Percentiles rank a stretch among this genome's conserved stretches.
Evolutionary conservation across 1,139 yeast species (phyloP).

Genomic region (Hemisphaericaspora subhashii): DNA sequence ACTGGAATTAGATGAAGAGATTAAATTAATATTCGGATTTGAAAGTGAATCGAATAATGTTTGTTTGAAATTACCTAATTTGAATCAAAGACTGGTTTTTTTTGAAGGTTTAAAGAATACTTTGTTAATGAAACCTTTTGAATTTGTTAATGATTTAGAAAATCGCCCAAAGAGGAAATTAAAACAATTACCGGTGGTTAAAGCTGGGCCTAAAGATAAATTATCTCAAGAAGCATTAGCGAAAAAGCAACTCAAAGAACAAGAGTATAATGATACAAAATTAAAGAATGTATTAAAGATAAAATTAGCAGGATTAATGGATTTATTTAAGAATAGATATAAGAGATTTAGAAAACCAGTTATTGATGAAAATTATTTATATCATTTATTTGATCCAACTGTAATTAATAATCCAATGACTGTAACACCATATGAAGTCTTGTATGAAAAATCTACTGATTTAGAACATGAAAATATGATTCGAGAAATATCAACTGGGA

Average conservation of each 20-base stretch:
- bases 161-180: constrained; percentile 52
- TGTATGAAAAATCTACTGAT: constrained; percentile 60
- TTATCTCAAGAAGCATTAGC: constrained; percentile 17
- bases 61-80: constrained; percentile 43
- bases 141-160: constrained; percentile 51
- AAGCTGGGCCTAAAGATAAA: constrained; percentile 12
- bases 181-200: constrained; percentile 33
- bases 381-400: constrained; percentile 74
- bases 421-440: constrained; percentile 40
- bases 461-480: constrained; percentile 62
- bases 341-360: constrained; percentile 89
- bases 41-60: constrained; percentile 47
- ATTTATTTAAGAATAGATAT: constrained; percentile 79
- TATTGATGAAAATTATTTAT: constrained; percentile 70
- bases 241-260: constrained; percentile 45
- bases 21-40: constrained; percentile 54
- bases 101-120: constrained; percentile 59
- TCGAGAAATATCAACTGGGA: constrained; percentile 72
- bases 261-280: constrained; percentile 73
- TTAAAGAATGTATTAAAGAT: constrained; percentile 82
- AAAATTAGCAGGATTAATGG: constrained; percentile 86
- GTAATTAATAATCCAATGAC: constrained; percentile 37
- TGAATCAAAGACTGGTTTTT: constrained; percentile 44
- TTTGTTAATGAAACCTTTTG: constrained; percentile 65
- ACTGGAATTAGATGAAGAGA: constrained; percentile 35